These are phyloP conservation scores for Psilocybe cubensis DNA, from an alignment of 768 basidiomycete genomes.

Conservation along the genomic window DNA sequence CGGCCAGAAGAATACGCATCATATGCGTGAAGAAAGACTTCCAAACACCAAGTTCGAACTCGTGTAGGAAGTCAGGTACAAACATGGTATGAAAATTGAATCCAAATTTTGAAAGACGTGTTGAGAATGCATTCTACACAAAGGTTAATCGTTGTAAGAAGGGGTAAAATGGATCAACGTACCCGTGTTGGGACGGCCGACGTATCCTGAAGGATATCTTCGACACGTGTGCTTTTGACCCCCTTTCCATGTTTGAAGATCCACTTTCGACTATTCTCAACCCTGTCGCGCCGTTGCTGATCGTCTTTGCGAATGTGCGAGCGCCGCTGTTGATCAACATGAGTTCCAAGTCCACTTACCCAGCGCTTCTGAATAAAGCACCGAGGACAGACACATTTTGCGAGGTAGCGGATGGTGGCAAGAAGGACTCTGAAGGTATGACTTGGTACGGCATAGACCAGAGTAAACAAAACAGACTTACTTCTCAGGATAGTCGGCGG, in stretches of 20 bases:
- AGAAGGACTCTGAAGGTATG: conserved; percentile 10
- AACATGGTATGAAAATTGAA: conserved; percentile 30
- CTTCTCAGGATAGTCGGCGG: conserved; percentile 42
- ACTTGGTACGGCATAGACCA: not conserved
- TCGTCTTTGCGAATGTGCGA: conserved; percentile 10
- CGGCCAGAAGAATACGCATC: conserved; percentile 29
- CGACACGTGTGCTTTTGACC: conserved; percentile 23
- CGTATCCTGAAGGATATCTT: conserved; percentile 15
- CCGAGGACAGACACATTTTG: conserved; percentile 10
- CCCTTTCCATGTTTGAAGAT: conserved; percentile 24
- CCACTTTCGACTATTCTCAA: conserved; percentile 20
- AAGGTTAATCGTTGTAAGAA: too few relatives aligned
- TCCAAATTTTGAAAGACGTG: conserved; percentile 8
- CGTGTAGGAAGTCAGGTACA: conserved; percentile 37
- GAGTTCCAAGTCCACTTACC: conserved; percentile 28
- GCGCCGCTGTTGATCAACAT: conserved; percentile 11
- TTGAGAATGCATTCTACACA: conserved; percentile 35
- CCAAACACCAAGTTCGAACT: conserved; percentile 39
- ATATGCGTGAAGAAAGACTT: conserved; percentile 34
- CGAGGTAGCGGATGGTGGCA: conserved; percentile 4
- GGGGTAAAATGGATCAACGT: too few relatives aligned
- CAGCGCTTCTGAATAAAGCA: conserved; percentile 2
- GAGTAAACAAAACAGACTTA: conserved; percentile 13
- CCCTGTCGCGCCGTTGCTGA: not conserved
- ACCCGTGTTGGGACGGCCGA: conserved; percentile 32